phyloP scores from a whole-genome alignment of 2,329 filamentous ascomycete genomes.

The Beauveria pseudobassiana region DNA sequence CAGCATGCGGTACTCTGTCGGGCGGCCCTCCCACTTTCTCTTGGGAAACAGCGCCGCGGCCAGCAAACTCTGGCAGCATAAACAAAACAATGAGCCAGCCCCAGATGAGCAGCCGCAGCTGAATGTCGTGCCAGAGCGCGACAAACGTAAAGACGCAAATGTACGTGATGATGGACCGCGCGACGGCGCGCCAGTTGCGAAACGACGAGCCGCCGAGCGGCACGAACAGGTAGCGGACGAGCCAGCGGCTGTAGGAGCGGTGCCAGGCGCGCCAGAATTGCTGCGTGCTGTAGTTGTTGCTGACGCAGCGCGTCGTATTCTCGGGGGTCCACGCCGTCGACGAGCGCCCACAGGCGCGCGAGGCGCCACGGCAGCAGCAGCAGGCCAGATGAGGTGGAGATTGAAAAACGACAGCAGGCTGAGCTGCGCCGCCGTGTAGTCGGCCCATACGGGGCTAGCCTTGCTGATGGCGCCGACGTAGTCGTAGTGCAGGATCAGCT shows the following conservation, averaged over 20 bases:
- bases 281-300: slow-evolving; percentile 84
- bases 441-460: slow-evolving; percentile 67
- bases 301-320: slow-evolving; percentile 97
- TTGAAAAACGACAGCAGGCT: slow-evolving; percentile 92
- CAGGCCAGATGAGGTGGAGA: slow-evolving; percentile 92
- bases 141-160: slow-evolving; percentile 91
- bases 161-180: slow-evolving; percentile 64
- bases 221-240: slow-evolving; percentile 87
- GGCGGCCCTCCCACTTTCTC: slow-evolving; percentile 59
- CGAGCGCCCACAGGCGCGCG: slow-evolving; percentile 90
- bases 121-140: slow-evolving; percentile 95
- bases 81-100: slow-evolving; percentile 95
- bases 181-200: slow-evolving; percentile 36
- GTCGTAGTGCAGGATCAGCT: slow-evolving; percentile 82
- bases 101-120: slow-evolving; percentile 85
- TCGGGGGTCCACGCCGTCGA: slow-evolving; percentile 93
- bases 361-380: slow-evolving; percentile 95
- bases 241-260: slow-evolving; percentile 89
- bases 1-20: slow-evolving; percentile 69
- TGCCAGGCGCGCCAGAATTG: slow-evolving; percentile 98
- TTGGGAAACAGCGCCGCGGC: slow-evolving; percentile 65
- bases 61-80: slow-evolving; percentile 78
- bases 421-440: slow-evolving; percentile 81
- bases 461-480: slow-evolving; percentile 92
- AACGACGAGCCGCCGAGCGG: slow-evolving; percentile 70